A percentile compares a stretch with the other conserved stretches of the same genome.
Conservation (phyloP, 768 basidiomycete species). For the Dictyophora rubrovolvata region DNA sequence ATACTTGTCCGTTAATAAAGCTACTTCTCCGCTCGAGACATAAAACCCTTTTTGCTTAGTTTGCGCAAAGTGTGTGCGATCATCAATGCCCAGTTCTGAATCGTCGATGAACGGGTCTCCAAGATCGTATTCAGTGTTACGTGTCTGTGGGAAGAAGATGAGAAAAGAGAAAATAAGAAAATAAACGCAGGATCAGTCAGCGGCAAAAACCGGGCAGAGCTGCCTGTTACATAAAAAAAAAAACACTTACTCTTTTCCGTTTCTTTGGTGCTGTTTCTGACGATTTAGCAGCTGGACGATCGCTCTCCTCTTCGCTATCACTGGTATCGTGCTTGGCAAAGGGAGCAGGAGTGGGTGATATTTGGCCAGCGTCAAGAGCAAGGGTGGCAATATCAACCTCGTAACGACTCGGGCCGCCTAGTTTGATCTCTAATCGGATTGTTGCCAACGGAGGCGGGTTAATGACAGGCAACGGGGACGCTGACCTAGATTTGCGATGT, state of each 20-base stretch:
- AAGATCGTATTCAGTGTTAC: conserved; percentile 77
- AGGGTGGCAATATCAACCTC: conserved; percentile 54
- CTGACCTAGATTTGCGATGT: conserved; percentile 34
- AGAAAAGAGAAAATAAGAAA: conserved; percentile 5
- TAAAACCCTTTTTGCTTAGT: conserved; percentile 93
- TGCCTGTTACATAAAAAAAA: conserved; percentile 12
- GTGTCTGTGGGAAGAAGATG: conserved; percentile 21
- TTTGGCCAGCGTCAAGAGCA: conserved; percentile 57
- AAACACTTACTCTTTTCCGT: conserved; percentile 13
- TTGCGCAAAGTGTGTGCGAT: conserved; percentile 82
- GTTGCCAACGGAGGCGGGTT: conserved; percentile 47
- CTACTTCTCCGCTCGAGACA: conserved; percentile 81
- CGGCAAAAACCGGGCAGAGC: conserved; percentile 1
- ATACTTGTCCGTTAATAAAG: conserved; percentile 68
- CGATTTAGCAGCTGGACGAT: conserved; percentile 23
- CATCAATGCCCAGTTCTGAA: conserved; percentile 82
- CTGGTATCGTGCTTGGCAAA: conserved; percentile 38
- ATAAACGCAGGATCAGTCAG: not conserved
- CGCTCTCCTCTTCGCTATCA: conserved; percentile 46
- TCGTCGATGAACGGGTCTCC: conserved; percentile 96
- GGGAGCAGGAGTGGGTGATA: conserved; percentile 43
- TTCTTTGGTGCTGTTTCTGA: conserved; percentile 18
- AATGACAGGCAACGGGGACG: conserved; percentile 44
- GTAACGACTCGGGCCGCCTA: conserved; percentile 68
- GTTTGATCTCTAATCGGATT: conserved; percentile 54